Evolutionary conservation across 2,329 filamentous ascomycete species (phyloP).

Genomic region (Stachybotrys echinatus): DNA sequence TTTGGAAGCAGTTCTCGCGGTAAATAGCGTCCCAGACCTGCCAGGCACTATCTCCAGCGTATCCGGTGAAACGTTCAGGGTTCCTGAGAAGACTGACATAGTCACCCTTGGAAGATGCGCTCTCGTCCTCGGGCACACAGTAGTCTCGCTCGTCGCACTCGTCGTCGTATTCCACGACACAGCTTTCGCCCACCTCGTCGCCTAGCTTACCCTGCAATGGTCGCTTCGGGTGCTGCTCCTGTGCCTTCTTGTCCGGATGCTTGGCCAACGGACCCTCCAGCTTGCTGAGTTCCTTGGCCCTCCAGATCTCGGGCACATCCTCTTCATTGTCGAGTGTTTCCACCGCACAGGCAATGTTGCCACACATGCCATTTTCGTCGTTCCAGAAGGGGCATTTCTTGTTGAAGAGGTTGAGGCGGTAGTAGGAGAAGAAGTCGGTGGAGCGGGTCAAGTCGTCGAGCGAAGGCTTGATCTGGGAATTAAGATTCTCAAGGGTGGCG

Average conservation of each 20-base stretch:
- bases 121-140: conserved; percentile 93
- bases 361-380: conserved; percentile 89
- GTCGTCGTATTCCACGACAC: conserved; percentile 94
- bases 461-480: conserved; percentile 68
- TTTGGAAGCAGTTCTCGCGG: conserved; percentile 90
- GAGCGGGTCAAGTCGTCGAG: conserved; percentile 76
- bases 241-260: conserved; percentile 73
- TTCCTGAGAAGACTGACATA: conserved; percentile 94
- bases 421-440: conserved; percentile 98
- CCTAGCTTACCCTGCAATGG: conserved; percentile 81
- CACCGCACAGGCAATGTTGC: conserved; percentile 93
- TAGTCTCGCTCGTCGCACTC: conserved; percentile 97
- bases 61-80: conserved; percentile 93
- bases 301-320: conserved; percentile 88
- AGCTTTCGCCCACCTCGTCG: conserved; percentile 86
- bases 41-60: conserved; percentile 74
- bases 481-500: conserved; percentile 80
- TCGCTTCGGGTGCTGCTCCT: conserved; percentile 62
- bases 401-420: conserved; percentile 89
- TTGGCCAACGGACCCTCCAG: conserved; percentile 85
- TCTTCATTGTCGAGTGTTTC: conserved; percentile 93
- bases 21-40: conserved; percentile 98
- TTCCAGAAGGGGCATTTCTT: conserved; percentile 96
- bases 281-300: conserved; percentile 86
- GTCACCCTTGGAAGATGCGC: conserved; percentile 79